A percentile compares a stretch with the other conserved stretches of the same genome.
Evolutionary conservation across 2,329 filamentous ascomycete species (phyloP).

Genomic region (Alternaria sp.): DNA sequence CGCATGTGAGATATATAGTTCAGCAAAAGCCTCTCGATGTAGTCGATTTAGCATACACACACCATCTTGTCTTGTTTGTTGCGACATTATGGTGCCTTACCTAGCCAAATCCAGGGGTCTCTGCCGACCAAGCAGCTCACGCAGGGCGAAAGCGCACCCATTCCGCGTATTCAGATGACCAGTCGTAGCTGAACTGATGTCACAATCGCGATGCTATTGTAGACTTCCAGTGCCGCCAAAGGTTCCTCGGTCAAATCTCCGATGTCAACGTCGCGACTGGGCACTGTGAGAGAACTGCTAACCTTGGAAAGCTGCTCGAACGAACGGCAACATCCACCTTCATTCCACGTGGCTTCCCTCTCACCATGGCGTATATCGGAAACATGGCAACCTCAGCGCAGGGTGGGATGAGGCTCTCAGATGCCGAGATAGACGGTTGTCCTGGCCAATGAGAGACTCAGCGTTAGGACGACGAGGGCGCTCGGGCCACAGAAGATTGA

Average conservation of each 20-base stretch:
- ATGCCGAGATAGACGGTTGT: neutral
- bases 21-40: neutral
- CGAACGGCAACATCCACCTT: neutral
- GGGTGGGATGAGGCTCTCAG: neutral
- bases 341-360: neutral
- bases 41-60: neutral
- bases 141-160: neutral
- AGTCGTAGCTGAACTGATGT: neutral
- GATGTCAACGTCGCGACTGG: neutral
- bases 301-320: neutral
- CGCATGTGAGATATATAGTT: neutral
- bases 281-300: neutral
- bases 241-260: neutral
- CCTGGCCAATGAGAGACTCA: neutral
- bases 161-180: neutral
- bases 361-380: neutral
- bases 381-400: neutral
- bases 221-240: neutral
- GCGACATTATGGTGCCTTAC: neutral
- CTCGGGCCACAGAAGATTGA: slow-evolving; percentile 8
- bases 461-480: slow-evolving; percentile 1
- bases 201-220: neutral
- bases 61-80: neutral
- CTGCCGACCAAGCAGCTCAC: neutral
- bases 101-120: too few relatives aligned